phyloP scores from a whole-genome alignment of 2,329 filamentous ascomycete species.

The Cephalotrichum gorgonifer region DNA sequence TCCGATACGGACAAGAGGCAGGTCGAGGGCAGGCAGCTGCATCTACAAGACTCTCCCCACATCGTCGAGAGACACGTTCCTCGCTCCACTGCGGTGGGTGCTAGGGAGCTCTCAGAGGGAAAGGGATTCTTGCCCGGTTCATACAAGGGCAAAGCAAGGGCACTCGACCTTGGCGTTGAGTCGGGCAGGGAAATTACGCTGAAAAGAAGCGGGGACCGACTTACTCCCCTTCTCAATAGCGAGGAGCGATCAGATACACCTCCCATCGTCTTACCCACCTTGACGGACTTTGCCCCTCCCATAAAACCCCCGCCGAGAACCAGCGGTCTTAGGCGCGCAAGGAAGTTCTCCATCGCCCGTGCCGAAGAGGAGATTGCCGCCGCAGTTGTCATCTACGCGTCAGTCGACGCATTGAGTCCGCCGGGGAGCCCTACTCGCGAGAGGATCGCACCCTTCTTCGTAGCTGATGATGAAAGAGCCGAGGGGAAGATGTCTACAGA shows the following conservation, averaged over 20 bases:
- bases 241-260: conserved; percentile 29
- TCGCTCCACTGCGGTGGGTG: conserved; percentile 10
- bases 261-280: conserved; percentile 33
- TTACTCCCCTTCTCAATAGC: conserved; percentile 4
- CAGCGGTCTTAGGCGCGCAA: conserved; percentile 32
- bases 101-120: conserved; percentile 5
- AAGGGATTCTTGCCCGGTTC: not conserved
- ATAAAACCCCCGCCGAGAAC: conserved; percentile 28
- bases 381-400: conserved; percentile 42
- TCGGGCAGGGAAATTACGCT: not conserved
- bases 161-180: not conserved
- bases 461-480: not conserved
- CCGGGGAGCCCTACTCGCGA: conserved; percentile 17
- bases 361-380: conserved; percentile 44
- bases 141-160: not conserved
- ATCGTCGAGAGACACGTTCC: conserved; percentile 8
- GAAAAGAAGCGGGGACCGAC: not conserved
- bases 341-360: conserved; percentile 31
- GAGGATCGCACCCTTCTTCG: not conserved
- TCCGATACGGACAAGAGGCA: not conserved
- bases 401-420: conserved; percentile 35
- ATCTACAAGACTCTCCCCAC: not conserved
- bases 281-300: conserved; percentile 21
- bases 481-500: not conserved
- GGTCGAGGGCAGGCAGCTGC: not conserved